A percentile compares a stretch with the other conserved stretches of the same genome.
phyloP scores from a whole-genome alignment of 352 stramenopile species.

The Phytophthora sp. region DNA sequence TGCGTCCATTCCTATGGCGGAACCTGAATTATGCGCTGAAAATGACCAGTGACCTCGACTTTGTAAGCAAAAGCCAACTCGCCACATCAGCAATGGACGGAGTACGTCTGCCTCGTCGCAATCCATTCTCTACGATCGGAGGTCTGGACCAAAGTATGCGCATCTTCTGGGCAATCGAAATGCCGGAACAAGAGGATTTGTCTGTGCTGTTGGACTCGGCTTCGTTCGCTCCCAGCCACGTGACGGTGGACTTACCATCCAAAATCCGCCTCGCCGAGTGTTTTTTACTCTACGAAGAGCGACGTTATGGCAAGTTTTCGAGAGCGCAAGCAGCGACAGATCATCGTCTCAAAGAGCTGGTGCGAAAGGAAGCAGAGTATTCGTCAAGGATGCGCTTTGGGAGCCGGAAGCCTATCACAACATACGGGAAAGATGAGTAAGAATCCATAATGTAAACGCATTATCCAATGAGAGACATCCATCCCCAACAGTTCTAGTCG shows the following conservation, averaged over 20 bases:
- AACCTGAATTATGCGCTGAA: conserved; percentile 72
- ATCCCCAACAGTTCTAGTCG: conserved; percentile 33
- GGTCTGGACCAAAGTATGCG: conserved; percentile 72
- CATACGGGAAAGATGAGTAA: background rate
- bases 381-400: conserved; percentile 60
- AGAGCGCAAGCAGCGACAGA: conserved; percentile 44
- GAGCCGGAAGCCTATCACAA: conserved; percentile 20
- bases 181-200: conserved; percentile 61
- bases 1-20: conserved; percentile 63
- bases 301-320: conserved; percentile 47
- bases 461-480: conserved; percentile 11
- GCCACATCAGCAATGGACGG: conserved; percentile 62
- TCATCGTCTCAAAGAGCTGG: conserved; percentile 54
- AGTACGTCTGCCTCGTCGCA: conserved; percentile 56
- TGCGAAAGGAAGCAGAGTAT: conserved; percentile 69
- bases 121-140: conserved; percentile 77
- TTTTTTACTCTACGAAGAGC: conserved; percentile 66
- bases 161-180: conserved; percentile 55
- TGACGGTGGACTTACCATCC: conserved; percentile 47
- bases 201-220: conserved; percentile 63
- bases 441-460: conserved; percentile 3
- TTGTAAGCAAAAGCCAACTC: conserved; percentile 72
- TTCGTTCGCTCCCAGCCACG: conserved; percentile 41
- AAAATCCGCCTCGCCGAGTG: conserved; percentile 63
- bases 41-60: conserved; percentile 74